A percentile compares a stretch with the other conserved stretches of the same genome.
These are phyloP conservation scores for Pythium rhizo-oryzae DNA, from an alignment of 352 stramenopile species.

Conservation along the genomic window DNA sequence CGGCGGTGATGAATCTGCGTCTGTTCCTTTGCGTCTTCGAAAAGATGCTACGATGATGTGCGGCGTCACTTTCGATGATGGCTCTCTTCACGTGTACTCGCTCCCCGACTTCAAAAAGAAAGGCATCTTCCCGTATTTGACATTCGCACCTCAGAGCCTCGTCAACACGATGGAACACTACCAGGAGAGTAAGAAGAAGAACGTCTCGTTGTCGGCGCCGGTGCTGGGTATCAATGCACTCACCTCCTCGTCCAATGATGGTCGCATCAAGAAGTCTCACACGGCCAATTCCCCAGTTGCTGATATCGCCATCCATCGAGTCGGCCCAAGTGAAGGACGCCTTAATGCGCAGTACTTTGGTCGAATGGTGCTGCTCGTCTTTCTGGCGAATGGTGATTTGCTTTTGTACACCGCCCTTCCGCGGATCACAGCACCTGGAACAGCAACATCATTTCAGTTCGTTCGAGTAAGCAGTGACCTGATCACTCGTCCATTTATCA, in stretches of 20 bases:
- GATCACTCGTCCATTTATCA: conserved; percentile 77
- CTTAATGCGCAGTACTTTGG: conserved; percentile 75
- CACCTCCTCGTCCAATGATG: conserved; percentile 70
- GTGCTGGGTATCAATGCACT: conserved; percentile 73
- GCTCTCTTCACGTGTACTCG: conserved; percentile 82
- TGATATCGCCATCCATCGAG: conserved; percentile 80
- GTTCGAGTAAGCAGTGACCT: conserved; percentile 65
- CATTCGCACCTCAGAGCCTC: conserved; percentile 75
- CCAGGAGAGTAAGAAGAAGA: conserved; percentile 57
- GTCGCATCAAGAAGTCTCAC: conserved; percentile 80
- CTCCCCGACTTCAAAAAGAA: conserved; percentile 84
- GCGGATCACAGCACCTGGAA: conserved; percentile 39
- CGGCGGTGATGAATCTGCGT: conserved; percentile 42
- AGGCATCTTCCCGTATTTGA: conserved; percentile 81
- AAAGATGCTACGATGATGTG: conserved; percentile 80
- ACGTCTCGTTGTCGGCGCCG: conserved; percentile 55
- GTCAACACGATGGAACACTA: conserved; percentile 79
- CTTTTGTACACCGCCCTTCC: conserved; percentile 75
- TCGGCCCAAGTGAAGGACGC: conserved; percentile 74
- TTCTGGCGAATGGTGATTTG: conserved; percentile 83
- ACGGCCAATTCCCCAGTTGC: conserved; percentile 82
- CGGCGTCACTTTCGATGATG: conserved; percentile 79
- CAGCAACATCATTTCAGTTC: conserved; percentile 60
- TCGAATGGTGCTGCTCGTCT: conserved; percentile 84
- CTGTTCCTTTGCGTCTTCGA: conserved; percentile 51